Conservation (phyloP, 2,329 filamentous ascomycete species). For the Gyromitra esculenta region DNA sequence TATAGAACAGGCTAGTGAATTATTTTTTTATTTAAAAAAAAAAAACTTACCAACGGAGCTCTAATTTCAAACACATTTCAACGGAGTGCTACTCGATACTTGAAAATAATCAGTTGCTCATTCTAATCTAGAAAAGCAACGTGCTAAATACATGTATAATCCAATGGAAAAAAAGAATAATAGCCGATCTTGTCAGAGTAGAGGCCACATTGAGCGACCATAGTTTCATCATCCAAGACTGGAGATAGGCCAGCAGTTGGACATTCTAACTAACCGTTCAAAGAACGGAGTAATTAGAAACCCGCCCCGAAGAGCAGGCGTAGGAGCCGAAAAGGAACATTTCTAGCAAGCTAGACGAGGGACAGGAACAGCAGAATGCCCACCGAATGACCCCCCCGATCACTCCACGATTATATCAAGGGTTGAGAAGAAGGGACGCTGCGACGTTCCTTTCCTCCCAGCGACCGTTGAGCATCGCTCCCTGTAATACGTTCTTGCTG, state of each 20-base stretch:
- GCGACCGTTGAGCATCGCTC: not conserved
- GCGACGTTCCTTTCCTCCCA: not conserved
- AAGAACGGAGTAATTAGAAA: not conserved
- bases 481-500: not conserved
- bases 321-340: not conserved
- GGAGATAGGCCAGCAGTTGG: not conserved
- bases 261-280: not conserved
- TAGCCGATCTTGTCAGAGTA: too few relatives aligned
- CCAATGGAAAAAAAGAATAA: too few relatives aligned
- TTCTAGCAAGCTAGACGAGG: not conserved
- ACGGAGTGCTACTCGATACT: too few relatives aligned
- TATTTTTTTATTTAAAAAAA: too few relatives aligned
- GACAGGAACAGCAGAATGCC: not conserved
- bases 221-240: too few relatives aligned
- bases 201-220: too few relatives aligned
- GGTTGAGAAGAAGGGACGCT: not conserved
- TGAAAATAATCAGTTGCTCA: too few relatives aligned
- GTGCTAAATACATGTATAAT: too few relatives aligned
- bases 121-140: too few relatives aligned
- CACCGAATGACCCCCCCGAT: not conserved
- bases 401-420: not conserved
- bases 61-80: too few relatives aligned
- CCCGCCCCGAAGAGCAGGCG: not conserved
- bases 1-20: too few relatives aligned
- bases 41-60: too few relatives aligned